Percentiles rank a stretch among this genome's conserved stretches.
Conservation (phyloP, 1,139 yeast genomes). For the Insectozyma bohioensis region DNA sequence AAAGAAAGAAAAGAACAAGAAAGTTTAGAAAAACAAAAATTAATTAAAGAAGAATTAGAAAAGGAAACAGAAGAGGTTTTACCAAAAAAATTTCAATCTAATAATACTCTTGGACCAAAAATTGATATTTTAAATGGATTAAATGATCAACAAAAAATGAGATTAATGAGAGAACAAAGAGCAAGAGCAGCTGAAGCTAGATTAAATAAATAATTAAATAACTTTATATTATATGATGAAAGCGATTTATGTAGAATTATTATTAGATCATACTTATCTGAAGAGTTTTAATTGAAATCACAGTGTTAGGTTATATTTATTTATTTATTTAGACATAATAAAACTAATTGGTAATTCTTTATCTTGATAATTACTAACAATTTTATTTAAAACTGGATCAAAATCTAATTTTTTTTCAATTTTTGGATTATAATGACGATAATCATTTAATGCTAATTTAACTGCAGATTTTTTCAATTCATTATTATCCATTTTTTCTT, state of each 20-base stretch:
- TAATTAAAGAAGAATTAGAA: slow-evolving; percentile 42
- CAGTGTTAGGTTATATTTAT: too few relatives aligned
- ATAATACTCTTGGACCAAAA: slow-evolving; percentile 19
- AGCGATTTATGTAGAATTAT: too few relatives aligned
- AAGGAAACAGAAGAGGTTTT: slow-evolving; percentile 39
- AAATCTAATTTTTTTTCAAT: slow-evolving; percentile 8
- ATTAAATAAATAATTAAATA: slow-evolving; percentile 30
- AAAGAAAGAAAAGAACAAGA: slow-evolving; percentile 31
- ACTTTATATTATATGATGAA: too few relatives aligned
- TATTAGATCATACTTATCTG: too few relatives aligned
- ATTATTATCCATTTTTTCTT: slow-evolving; percentile 15
- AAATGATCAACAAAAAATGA: slow-evolving; percentile 66
- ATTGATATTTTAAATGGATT: slow-evolving; percentile 33
- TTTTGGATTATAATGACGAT: slow-evolving; percentile 58
- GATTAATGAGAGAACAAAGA: slow-evolving; percentile 87
- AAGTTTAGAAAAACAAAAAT: slow-evolving; percentile 35
- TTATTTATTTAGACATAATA: too few relatives aligned
- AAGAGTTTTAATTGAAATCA: too few relatives aligned
- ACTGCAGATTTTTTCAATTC: slow-evolving; percentile 40
- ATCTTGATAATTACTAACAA: slow-evolving; percentile 10
- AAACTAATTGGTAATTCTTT: slow-evolving; percentile 10
- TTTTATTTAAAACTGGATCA: slow-evolving; percentile 12
- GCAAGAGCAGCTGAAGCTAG: slow-evolving; percentile 98
- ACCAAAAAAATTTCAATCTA: slow-evolving; percentile 29
- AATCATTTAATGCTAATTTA: slow-evolving; percentile 58